These are phyloP conservation scores for Skeletonema tropicum DNA, from an alignment of 108 stramenopile genomes.

Conservation along the genomic window DNA sequence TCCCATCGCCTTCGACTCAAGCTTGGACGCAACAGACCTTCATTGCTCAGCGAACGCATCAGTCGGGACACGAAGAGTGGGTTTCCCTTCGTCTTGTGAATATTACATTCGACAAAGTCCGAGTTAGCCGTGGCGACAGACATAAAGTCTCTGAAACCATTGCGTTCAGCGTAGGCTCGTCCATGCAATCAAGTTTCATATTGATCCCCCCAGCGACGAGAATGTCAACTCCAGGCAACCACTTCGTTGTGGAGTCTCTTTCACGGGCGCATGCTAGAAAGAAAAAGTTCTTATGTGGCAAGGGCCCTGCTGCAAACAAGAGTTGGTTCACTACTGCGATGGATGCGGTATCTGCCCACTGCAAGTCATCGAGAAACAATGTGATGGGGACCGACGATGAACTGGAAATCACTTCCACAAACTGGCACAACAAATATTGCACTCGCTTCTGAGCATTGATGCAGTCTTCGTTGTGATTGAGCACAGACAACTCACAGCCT, in stretches of 20 bases:
- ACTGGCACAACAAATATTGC: conserved; percentile 13
- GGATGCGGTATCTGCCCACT: conserved; percentile 9
- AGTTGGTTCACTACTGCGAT: conserved; percentile 9
- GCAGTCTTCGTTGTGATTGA: not conserved
- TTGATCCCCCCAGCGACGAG: not conserved
- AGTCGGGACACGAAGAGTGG: conserved; percentile 13
- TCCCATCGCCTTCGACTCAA: not conserved
- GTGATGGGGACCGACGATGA: not conserved
- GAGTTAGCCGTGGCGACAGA: conserved; percentile 8
- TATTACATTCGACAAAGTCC: conserved; percentile 1
- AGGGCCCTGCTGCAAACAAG: not conserved
- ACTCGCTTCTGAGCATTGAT: not conserved
- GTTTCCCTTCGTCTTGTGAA: conserved; percentile 22
- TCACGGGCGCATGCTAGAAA: conserved; percentile 2
- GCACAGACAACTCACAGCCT: not conserved
- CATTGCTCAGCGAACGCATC: not conserved
- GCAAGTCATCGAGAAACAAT: conserved; percentile 3
- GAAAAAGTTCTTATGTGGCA: not conserved
- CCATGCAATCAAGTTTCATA: not conserved
- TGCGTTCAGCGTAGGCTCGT: not conserved
- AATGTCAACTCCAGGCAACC: not conserved
- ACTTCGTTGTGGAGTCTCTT: not conserved
- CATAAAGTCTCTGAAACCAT: conserved; percentile 12
- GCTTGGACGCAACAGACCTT: conserved; percentile 1
- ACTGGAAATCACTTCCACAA: not conserved